Percentiles rank a stretch among this genome's conserved stretches.
Evolutionary conservation across 1,284 basidiomycete species (phyloP).

Genomic region (Golubevia pallescens): DNA sequence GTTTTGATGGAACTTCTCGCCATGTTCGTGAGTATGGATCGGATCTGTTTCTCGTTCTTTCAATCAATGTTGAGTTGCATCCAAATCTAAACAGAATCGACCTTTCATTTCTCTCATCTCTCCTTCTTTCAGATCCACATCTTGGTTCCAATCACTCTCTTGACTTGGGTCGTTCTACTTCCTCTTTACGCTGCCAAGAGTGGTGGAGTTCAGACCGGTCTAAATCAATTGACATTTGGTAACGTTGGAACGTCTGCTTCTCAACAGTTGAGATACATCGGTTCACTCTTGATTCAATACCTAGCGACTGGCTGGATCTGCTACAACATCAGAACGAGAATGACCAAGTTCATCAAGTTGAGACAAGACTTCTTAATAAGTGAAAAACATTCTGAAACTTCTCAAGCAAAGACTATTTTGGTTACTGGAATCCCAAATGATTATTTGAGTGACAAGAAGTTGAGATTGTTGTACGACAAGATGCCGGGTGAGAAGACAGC

Average conservation of each 20-base stretch:
- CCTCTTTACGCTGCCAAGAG: conserved; percentile 45
- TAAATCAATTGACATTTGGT: not conserved
- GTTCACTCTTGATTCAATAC: not conserved
- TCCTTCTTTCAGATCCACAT: conserved; percentile 27
- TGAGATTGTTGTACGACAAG: not conserved
- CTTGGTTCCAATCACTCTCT: conserved; percentile 52
- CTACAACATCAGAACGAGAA: conserved; percentile 7
- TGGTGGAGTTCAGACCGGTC: conserved; percentile 1
- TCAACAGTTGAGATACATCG: not conserved
- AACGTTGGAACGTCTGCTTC: conserved; percentile 18
- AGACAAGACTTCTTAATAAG: not conserved
- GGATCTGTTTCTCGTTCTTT: too few species aligned
- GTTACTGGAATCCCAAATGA: not conserved
- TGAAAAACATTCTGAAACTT: not conserved
- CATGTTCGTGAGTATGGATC: conserved; percentile 42
- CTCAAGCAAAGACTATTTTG: not conserved
- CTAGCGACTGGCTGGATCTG: not conserved
- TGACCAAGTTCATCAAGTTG: not conserved
- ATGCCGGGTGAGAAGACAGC: not conserved
- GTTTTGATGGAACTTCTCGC: conserved; percentile 58
- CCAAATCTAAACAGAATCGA: too few species aligned
- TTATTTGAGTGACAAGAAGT: not conserved
- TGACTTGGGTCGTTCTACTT: conserved; percentile 56
- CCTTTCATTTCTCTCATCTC: not conserved
- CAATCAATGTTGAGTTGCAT: too few species aligned